These are phyloP conservation scores for Peronosclerospora sorghi DNA, from an alignment of 352 stramenopile genomes.

Conservation along the genomic window DNA sequence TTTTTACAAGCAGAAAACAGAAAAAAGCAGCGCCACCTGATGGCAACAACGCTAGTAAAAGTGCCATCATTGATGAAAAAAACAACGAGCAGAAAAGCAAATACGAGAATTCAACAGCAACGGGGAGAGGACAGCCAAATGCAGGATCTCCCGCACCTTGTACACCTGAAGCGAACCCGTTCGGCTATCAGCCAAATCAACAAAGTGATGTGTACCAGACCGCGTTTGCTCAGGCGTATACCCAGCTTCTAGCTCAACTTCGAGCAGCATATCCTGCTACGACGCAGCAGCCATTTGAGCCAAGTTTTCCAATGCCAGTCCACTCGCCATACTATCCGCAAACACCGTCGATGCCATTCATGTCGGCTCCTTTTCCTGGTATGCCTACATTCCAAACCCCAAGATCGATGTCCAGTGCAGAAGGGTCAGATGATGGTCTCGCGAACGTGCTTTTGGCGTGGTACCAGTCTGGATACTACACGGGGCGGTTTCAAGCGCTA, in stretches of 20 bases:
- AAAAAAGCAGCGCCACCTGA: slow-evolving; percentile 3
- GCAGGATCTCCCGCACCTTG: neutral
- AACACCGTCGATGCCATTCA: slow-evolving; percentile 9
- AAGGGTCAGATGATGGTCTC: slow-evolving; percentile 37
- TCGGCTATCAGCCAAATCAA: slow-evolving; percentile 8
- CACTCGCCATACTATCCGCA: slow-evolving; percentile 23
- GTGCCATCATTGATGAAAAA: slow-evolving; percentile 8
- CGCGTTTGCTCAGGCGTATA: slow-evolving; percentile 59
- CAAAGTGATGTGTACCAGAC: slow-evolving; percentile 44
- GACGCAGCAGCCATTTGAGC: slow-evolving; percentile 11
- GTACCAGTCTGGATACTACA: slow-evolving; percentile 82
- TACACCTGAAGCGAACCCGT: slow-evolving; percentile 4
- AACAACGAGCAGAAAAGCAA: slow-evolving; percentile 6
- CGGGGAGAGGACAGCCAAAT: slow-evolving; percentile 7
- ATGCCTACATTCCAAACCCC: slow-evolving; percentile 14
- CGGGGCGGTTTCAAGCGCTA: slow-evolving; percentile 61
- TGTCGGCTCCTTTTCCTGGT: slow-evolving; percentile 19
- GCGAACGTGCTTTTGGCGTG: slow-evolving; percentile 69
- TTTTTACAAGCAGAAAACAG: slow-evolving; percentile 15
- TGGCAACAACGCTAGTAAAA: slow-evolving; percentile 15
- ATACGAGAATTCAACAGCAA: neutral
- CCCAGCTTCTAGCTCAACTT: slow-evolving; percentile 47
- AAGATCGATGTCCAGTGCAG: slow-evolving; percentile 4
- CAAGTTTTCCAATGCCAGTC: slow-evolving; percentile 6
- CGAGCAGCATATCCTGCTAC: slow-evolving; percentile 23